These are phyloP conservation scores for Pseudoscleropodium purum DNA, from an alignment of 225 moss, liverwort and hornwort species.

Conservation along the genomic window DNA sequence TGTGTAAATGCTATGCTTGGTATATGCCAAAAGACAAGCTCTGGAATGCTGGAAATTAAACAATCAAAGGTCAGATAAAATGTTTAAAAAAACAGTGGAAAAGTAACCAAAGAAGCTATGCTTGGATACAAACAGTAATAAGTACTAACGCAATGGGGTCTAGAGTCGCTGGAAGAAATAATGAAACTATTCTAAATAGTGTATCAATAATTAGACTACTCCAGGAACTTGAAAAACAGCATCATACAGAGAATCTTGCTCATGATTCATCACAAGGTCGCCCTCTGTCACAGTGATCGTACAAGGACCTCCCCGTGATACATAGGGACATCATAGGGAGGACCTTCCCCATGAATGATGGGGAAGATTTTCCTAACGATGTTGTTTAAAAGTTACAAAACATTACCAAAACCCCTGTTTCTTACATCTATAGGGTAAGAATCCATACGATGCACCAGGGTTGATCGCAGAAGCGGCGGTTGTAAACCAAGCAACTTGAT, in stretches of 20 bases:
- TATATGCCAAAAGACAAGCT: slow-evolving; percentile 73
- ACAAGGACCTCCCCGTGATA: not conserved
- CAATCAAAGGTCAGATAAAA: not conserved
- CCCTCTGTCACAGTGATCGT: not conserved
- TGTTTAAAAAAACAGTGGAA: not conserved
- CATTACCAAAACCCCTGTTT: not conserved
- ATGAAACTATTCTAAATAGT: not conserved
- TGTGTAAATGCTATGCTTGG: slow-evolving; percentile 39
- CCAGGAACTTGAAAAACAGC: not conserved
- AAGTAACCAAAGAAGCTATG: not conserved
- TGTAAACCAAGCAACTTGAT: slow-evolving; percentile 61
- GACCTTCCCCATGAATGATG: not conserved
- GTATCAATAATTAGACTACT: not conserved
- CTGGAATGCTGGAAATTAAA: slow-evolving; percentile 52
- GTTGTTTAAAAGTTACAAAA: not conserved
- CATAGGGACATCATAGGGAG: not conserved
- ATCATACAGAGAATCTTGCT: not conserved
- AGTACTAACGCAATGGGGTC: not conserved
- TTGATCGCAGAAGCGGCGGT: slow-evolving; percentile 29
- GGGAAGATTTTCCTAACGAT: not conserved
- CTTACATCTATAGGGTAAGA: not conserved
- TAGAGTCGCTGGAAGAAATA: not conserved
- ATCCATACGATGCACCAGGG: slow-evolving; percentile 41
- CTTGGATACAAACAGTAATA: not conserved
- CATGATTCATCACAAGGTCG: not conserved